Conservation (phyloP, 1,284 basidiomycete species). For the Sanghuangporus baumii region DNA sequence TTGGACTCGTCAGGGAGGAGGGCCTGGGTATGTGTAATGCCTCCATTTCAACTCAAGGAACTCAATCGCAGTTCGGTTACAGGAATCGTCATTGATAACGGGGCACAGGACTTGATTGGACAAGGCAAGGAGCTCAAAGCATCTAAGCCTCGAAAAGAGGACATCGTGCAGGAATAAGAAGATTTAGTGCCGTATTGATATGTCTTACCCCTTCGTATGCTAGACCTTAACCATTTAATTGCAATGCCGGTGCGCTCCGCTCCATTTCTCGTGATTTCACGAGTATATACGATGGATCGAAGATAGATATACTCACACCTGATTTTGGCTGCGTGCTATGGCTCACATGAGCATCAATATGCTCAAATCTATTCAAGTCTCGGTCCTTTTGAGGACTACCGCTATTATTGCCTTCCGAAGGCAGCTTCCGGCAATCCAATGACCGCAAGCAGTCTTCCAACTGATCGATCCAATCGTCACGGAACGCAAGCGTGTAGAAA, state of each 20-base stretch:
- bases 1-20: constrained; percentile 75
- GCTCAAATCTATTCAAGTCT: neutral
- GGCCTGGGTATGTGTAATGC: constrained; percentile 52
- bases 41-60: constrained; percentile 9
- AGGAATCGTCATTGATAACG: constrained; percentile 72
- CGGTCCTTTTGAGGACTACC: neutral
- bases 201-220: constrained; percentile 1
- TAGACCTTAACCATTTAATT: constrained; percentile 1
- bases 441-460: neutral
- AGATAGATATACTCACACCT: neutral
- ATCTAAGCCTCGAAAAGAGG: constrained; percentile 77
- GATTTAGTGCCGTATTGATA: neutral
- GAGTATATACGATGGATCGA: neutral
- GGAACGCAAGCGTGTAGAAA: neutral
- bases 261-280: neutral
- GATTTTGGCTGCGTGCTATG: neutral
- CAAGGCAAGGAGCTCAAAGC: constrained; percentile 73
- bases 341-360: neutral
- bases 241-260: neutral
- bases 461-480: neutral
- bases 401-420: neutral
- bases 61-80: constrained; percentile 15
- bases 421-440: neutral
- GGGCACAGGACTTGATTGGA: constrained; percentile 67
- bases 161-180: constrained; percentile 72